These are phyloP conservation scores for Aureobasidium sp. DNA, from an alignment of 2,329 filamentous ascomycete genomes.

Conservation along the genomic window DNA sequence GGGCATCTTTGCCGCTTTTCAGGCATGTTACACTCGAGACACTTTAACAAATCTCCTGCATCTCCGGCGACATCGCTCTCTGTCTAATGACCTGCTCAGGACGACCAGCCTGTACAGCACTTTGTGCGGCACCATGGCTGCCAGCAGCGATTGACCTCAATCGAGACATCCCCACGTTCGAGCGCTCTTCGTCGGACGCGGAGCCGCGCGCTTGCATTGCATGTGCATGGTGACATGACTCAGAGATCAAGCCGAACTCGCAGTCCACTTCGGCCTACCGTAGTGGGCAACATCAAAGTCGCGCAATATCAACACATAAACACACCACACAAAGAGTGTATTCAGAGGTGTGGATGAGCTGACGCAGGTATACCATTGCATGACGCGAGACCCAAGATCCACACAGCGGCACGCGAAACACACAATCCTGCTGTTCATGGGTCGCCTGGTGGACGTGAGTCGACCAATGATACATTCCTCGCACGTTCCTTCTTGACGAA, in stretches of 20 bases:
- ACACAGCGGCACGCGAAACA: background rate
- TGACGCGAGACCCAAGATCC: background rate
- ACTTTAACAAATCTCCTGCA: constrained; percentile 3
- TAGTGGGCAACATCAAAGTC: background rate
- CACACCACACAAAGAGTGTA: background rate
- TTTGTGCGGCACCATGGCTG: background rate
- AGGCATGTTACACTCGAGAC: background rate
- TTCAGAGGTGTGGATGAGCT: background rate
- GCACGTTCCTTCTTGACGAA: constrained; percentile 1
- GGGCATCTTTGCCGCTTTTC: background rate
- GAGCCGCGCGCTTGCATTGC: constrained; percentile 12
- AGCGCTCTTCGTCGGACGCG: background rate
- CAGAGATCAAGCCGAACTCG: background rate
- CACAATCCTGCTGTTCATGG: background rate
- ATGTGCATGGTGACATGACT: constrained; percentile 9
- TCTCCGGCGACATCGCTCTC: background rate
- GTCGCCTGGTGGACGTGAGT: background rate
- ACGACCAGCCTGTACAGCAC: background rate
- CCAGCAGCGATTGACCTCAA: background rate
- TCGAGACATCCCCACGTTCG: background rate
- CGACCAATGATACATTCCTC: background rate
- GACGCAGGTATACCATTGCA: background rate
- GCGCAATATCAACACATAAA: background rate
- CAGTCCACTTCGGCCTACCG: background rate
- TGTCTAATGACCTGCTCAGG: background rate